Percentiles rank a stretch among this genome's conserved stretches.
phyloP scores from a whole-genome alignment of 2,329 filamentous ascomycete species.

The Xylaria sp. region DNA sequence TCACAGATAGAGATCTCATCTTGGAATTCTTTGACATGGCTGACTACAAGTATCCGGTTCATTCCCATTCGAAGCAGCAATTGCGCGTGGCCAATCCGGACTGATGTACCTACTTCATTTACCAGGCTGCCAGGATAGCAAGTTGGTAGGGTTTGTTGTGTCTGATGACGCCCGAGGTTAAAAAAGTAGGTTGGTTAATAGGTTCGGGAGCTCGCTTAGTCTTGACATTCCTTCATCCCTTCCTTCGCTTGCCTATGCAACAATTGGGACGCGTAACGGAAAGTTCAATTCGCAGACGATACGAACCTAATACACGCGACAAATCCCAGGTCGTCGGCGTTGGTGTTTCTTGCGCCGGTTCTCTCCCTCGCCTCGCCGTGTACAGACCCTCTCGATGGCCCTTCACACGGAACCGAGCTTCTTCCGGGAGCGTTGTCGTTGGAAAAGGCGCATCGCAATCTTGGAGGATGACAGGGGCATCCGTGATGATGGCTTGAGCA shows the following conservation, averaged over 20 bases:
- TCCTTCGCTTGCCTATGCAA: slow-evolving; percentile 13
- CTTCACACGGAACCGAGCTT: slow-evolving; percentile 22
- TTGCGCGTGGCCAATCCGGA: background rate
- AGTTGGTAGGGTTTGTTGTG: slow-evolving; percentile 9
- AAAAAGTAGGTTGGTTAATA: slow-evolving; percentile 22
- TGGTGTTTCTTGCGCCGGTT: slow-evolving; percentile 4
- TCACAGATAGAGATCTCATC: too few species aligned
- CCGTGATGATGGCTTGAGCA: slow-evolving; percentile 36
- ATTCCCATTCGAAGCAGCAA: background rate
- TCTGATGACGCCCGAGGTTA: slow-evolving; percentile 17
- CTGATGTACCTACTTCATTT: slow-evolving; percentile 1
- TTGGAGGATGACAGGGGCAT: slow-evolving; percentile 31
- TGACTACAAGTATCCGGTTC: background rate
- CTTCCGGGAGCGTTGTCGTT: slow-evolving; percentile 28
- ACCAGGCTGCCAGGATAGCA: slow-evolving; percentile 11
- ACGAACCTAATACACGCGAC: slow-evolving; percentile 11
- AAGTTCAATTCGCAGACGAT: slow-evolving; percentile 12
- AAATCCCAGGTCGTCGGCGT: slow-evolving; percentile 6
- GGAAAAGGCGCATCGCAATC: slow-evolving; percentile 26
- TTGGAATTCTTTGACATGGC: too few species aligned
- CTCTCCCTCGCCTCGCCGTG: slow-evolving; percentile 1
- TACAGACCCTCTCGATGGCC: background rate
- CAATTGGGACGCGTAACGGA: slow-evolving; percentile 16
- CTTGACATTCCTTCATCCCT: slow-evolving; percentile 17
- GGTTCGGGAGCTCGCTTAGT: slow-evolving; percentile 24